Base-by-base conservation (phyloP, 257 asterid species). In the Rubia yunnanensis region DNA sequence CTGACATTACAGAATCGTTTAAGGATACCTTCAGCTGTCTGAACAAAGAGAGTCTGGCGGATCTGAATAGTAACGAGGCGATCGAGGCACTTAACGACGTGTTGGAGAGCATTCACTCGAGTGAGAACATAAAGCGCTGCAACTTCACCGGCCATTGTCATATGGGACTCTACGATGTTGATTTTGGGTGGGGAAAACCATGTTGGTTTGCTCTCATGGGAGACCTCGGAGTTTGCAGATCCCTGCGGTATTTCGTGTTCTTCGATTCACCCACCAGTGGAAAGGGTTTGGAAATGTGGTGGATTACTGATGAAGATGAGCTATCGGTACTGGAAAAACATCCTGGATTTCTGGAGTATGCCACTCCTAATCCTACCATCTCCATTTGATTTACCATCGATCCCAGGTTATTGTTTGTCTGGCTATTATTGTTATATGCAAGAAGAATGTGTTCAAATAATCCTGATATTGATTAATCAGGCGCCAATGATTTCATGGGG, bases 181-280 rank as follows among this genome's bases (percentile, higher is more conserved):
- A 54, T 56, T 50, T 70, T 30, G 79, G 79, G 4, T 60, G 66
- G 67, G 76, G 70, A 31, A 69, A 60, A 44, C 76, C 76, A 0
- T 34, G 58, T 11, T 70, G 79, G 70, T 48, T 66, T 31, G 64
- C 67, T 1, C 31, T 54, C 17, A 68, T 41, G 70, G 77, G 78
- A 27, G 66, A 73, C 15, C 18, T 26, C 32, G 13, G 17, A 4
- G 76, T 50, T 1, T 60, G 48, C 46, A 26, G 70, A 35, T 34
- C 72, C 13, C 31, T 67, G 60, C 77, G 67, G 23, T 72, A 67
- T 36, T 67, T 68, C 20, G 70, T 73, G 52, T 63, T 73, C 35
- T 6, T 73, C 38, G 78, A 73, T 44, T 44, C 50, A 38, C 44
- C 73, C 5, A 26, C 39, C 32, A 9, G 39, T 5, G 56, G 56